A percentile compares a stretch with the other conserved stretches of the same genome.
These are phyloP conservation scores for Cyathus striatus DNA, from an alignment of 768 basidiomycete species.

Conservation along the genomic window DNA sequence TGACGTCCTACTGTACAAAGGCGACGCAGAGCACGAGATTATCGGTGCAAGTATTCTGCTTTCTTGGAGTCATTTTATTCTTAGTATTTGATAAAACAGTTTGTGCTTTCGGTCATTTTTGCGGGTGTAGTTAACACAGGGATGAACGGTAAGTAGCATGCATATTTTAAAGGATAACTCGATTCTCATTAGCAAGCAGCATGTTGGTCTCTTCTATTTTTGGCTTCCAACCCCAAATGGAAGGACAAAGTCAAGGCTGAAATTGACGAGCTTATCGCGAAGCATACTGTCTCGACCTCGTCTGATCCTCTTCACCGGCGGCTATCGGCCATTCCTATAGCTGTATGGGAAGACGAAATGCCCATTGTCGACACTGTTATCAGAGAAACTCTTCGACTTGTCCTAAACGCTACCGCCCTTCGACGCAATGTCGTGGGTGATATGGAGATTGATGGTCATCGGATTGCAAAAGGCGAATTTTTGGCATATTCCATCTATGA, in stretches of 20 bases:
- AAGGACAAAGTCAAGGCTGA: slow-evolving; percentile 22
- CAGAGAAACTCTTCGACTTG: slow-evolving; percentile 33
- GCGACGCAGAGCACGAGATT: slow-evolving; percentile 18
- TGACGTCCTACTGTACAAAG: slow-evolving; percentile 26
- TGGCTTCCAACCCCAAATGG: slow-evolving; percentile 28
- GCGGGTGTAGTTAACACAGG: slow-evolving; percentile 31
- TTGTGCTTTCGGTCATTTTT: slow-evolving; percentile 27
- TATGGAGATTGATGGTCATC: slow-evolving; percentile 17
- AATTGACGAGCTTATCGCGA: slow-evolving; percentile 20
- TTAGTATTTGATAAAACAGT: slow-evolving; percentile 8
- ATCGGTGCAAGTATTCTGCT: slow-evolving; percentile 12
- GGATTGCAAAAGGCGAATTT: slow-evolving; percentile 26
- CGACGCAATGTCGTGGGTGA: slow-evolving; percentile 29
- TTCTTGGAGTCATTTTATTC: neutral
- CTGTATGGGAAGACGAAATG: slow-evolving; percentile 35
- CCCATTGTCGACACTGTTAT: slow-evolving; percentile 30
- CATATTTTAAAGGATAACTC: neutral
- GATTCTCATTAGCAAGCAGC: slow-evolving; percentile 12
- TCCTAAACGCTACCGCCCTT: slow-evolving; percentile 18
- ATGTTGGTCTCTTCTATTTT: slow-evolving; percentile 30
- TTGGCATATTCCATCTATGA: slow-evolving; percentile 26
- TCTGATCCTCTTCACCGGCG: slow-evolving; percentile 25
- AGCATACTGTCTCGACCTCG: slow-evolving; percentile 17
- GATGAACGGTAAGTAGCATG: slow-evolving; percentile 19
- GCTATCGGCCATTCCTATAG: slow-evolving; percentile 26